Percentiles rank a stretch among this genome's conserved stretches.
These are phyloP conservation scores for Haemoproteus tartakovskyi DNA, from an alignment of 169 alveolate species.

Conservation along the genomic window DNA sequence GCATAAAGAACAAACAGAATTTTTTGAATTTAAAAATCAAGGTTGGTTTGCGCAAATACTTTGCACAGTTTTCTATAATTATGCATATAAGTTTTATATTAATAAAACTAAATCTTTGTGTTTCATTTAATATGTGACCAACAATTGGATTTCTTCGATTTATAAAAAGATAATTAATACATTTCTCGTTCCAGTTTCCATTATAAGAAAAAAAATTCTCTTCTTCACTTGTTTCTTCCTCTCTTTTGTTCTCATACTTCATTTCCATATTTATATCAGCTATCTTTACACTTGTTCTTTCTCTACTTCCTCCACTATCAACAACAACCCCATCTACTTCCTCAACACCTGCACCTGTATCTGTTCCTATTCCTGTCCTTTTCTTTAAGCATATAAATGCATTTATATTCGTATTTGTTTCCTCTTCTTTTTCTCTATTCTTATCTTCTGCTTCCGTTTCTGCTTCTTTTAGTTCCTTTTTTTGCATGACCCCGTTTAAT, in stretches of 20 bases:
- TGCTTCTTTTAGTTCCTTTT: not conserved
- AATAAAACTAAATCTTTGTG: conserved; percentile 13
- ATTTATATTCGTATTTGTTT: not conserved
- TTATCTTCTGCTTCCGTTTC: not conserved
- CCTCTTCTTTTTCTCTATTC: not conserved
- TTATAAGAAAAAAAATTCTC: not conserved
- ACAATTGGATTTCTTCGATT: conserved; percentile 28
- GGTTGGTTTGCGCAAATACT: conserved; percentile 12
- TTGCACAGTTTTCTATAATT: conserved; percentile 16
- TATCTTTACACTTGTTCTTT: no score
- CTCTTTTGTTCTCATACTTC: no score
- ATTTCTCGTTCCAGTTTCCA: not conserved
- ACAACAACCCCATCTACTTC: not conserved
- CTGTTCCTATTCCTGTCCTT: no score
- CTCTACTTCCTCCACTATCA: not conserved
- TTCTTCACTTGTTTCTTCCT: no score
- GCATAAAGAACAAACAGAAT: conserved; percentile 14
- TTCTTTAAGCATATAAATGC: no score
- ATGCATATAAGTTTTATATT: conserved; percentile 44
- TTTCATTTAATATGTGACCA: conserved; percentile 4
- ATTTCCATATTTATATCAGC: no score
- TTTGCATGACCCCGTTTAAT: not conserved
- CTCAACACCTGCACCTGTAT: no score
- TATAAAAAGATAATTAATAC: conserved; percentile 9
- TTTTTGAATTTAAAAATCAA: conserved; percentile 12